A percentile compares a stretch with the other conserved stretches of the same genome.
phyloP scores from a whole-genome alignment of 495 filamentous ascomycete species.

The Recurvomyces mirabilis region DNA sequence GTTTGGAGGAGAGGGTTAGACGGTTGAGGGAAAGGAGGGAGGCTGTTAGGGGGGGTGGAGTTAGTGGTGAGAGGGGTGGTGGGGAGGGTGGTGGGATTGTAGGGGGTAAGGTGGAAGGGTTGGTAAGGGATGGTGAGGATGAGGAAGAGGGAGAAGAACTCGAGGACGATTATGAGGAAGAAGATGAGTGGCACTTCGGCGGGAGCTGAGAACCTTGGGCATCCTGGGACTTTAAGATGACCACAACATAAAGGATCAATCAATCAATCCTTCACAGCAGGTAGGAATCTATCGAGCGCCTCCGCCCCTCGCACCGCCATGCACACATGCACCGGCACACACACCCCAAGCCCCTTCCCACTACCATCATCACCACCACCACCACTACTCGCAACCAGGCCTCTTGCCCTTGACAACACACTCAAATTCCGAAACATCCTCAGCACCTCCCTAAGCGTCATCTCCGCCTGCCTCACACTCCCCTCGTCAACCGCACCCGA shows the following conservation, averaged over 20 bases:
- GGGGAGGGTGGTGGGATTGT: background rate
- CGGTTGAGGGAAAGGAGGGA: conserved; percentile 63
- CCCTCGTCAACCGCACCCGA: conserved; percentile 27
- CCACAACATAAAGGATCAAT: too few relatives aligned
- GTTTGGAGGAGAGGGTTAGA: conserved; percentile 67
- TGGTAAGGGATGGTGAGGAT: conserved; percentile 5
- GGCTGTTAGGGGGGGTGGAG: conserved; percentile 40
- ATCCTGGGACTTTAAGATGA: too few relatives aligned
- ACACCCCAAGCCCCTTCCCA: conserved; percentile 31
- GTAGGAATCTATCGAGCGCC: conserved; percentile 40
- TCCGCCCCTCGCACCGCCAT: conserved; percentile 59
- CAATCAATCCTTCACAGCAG: too few relatives aligned
- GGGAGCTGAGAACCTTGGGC: too few relatives aligned
- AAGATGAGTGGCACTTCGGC: conserved; percentile 46
- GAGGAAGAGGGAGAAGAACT: conserved; percentile 34
- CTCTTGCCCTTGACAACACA: conserved; percentile 58
- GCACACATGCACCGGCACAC: conserved; percentile 77
- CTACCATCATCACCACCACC: too few relatives aligned
- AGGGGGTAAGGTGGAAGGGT: conserved; percentile 29
- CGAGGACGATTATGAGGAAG: conserved; percentile 48
- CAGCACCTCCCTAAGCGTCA: conserved; percentile 58
- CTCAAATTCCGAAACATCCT: conserved; percentile 65
- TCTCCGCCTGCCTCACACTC: conserved; percentile 45
- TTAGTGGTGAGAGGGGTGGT: conserved; percentile 28
- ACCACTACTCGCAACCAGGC: too few relatives aligned